Base-by-base conservation (phyloP, 495 filamentous ascomycete genomes). In the Hyaloscypha finlandica region DNA sequence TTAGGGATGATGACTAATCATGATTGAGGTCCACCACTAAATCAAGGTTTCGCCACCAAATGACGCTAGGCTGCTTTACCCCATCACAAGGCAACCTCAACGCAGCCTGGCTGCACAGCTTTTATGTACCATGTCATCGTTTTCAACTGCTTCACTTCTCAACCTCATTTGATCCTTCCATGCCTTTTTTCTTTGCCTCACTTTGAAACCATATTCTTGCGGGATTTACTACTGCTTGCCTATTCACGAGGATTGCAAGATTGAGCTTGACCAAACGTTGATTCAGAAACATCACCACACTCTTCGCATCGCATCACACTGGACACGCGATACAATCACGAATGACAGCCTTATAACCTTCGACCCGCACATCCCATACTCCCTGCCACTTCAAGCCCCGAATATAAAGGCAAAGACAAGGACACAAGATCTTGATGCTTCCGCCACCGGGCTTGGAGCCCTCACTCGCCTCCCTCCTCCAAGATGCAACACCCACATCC, bases 391-490 rank as follows among this genome's bases (percentile, higher is more conserved):
- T 48, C 16, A 14, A 19, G 4, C 9, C 16, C 16, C 42, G 42
- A 48, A 14, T 48, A 48, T 6, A 48, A 14, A 16, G 9, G 42
- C 4, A 19, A 48, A 1, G 42, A 48, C 16, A 48, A 48, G 42
- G 42, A 6, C 42, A 48, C 35, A 37, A 37, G 42, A 48, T 48
- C 42, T 48, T 45, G 31, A 72, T 72, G 70, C 59, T 59, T 39
- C 67, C 70, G 16, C 64, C 70, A 59, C 67, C 67, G 60, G 70
- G 70, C 64, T 55, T 72, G 42, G 64, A 65, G 67, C 70, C 70
- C 67, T 48, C 69, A 45, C 39, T 71, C 51, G 59, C 62, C 59
- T 63, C 64, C 29, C 61, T 68, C 56, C 56, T 64, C 60, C 31
- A 69, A 69, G 55, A 65, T 67, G 64, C 51, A 19, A 32, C 66